Conservation (phyloP, 1,284 basidiomycete species). For the Ceratobasidium papillatum region DNA sequence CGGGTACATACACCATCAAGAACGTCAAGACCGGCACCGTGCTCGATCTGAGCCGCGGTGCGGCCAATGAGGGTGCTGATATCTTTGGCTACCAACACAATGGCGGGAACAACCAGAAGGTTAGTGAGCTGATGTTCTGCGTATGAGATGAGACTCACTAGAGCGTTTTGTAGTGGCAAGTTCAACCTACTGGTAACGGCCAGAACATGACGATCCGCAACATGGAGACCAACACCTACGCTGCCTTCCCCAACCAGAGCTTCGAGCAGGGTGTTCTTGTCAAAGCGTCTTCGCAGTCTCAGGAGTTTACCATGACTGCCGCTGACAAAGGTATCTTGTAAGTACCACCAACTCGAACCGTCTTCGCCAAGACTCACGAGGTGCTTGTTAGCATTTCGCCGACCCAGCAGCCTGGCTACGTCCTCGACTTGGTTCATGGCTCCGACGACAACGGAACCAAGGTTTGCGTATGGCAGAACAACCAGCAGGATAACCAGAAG, state of each 20-base stretch:
- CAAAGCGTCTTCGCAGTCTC: conserved; percentile 22
- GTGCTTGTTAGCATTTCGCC: conserved; percentile 10
- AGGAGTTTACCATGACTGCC: conserved; percentile 26
- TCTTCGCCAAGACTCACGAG: neutral
- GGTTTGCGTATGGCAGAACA: conserved; percentile 39
- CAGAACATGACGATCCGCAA: conserved; percentile 35
- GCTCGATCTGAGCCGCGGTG: conserved; percentile 31
- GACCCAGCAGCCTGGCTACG: conserved; percentile 15
- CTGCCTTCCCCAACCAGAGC: conserved; percentile 30
- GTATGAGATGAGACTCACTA: neutral
- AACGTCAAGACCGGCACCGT: conserved; percentile 40
- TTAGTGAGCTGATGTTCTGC: neutral
- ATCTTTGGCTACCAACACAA: conserved; percentile 31
- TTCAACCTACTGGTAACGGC: conserved; percentile 33
- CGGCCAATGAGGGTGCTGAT: conserved; percentile 32
- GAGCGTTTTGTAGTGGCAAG: conserved; percentile 19
- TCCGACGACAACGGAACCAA: conserved; percentile 30
- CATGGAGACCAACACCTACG: conserved; percentile 24
- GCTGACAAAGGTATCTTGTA: conserved; percentile 36
- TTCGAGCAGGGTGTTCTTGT: conserved; percentile 32
- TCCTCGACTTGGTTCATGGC: conserved; percentile 28
- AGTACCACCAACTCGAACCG: neutral
- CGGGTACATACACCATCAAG: conserved; percentile 27
- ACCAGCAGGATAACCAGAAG: conserved; percentile 41
- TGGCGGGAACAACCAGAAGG: conserved; percentile 39